Conservation (phyloP, 495 filamentous ascomycete species). For the Penicillium odoratum region DNA sequence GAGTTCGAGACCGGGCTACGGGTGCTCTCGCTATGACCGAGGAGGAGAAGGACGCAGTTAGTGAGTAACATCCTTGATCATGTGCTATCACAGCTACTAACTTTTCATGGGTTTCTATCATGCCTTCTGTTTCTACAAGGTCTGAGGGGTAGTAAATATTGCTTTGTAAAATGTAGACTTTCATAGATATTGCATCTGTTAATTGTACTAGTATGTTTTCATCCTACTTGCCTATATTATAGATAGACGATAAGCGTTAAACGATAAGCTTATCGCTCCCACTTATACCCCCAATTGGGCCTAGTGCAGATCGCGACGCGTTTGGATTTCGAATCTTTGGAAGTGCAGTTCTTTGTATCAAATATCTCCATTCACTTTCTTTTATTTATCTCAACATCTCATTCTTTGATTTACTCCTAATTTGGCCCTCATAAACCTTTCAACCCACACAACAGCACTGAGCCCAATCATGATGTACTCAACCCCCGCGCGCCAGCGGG, state of each 20-base stretch:
- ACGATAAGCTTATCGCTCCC: conserved; percentile 30
- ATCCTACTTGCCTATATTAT: background rate
- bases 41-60: conserved; percentile 87
- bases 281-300: conserved; percentile 31
- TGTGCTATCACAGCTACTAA: conserved; percentile 11
- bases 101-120: conserved; percentile 67
- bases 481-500: conserved; percentile 22
- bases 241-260: background rate
- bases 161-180: background rate
- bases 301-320: conserved; percentile 41
- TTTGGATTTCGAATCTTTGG: conserved; percentile 17
- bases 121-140: conserved; percentile 93
- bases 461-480: conserved; percentile 13
- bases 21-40: conserved; percentile 68
- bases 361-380: background rate
- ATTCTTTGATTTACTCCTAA: background rate
- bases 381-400: background rate
- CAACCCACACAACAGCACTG: background rate
- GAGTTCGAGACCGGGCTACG: conserved; percentile 69
- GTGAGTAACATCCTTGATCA: conserved; percentile 36
- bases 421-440: background rate
- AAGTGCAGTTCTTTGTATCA: background rate
- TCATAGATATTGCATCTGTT: background rate
- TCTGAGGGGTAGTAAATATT: conserved; percentile 42
- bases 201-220: too few species aligned